Percentiles rank a stretch among this genome's conserved stretches.
Conservation (phyloP, 345 rosid species). For the Populus ilicifolia region DNA sequence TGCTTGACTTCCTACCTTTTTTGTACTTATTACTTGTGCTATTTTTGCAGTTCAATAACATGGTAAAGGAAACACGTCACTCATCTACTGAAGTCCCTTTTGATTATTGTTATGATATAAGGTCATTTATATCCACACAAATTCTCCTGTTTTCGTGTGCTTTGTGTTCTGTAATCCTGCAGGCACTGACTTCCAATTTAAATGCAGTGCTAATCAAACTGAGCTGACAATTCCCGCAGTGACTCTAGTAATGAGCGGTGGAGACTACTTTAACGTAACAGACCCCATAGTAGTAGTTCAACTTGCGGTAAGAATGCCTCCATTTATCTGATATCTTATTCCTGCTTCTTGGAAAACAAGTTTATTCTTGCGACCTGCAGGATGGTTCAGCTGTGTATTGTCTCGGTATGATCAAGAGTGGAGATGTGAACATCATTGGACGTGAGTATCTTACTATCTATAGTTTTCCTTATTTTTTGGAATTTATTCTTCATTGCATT, state of each 20-base stretch:
- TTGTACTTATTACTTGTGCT: constrained; percentile 1
- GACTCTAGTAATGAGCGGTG: constrained; percentile 79
- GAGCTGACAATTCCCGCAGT: constrained; percentile 32
- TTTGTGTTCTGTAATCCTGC: neutral
- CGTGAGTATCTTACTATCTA: constrained; percentile 50
- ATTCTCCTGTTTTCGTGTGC: neutral
- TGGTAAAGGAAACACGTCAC: constrained; percentile 49
- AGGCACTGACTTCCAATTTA: neutral
- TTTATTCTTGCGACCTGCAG: constrained; percentile 37
- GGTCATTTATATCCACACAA: constrained; percentile 36
- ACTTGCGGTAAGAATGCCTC: constrained; percentile 36
- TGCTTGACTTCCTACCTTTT: neutral
- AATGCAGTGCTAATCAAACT: constrained; percentile 12
- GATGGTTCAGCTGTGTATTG: constrained; percentile 42
- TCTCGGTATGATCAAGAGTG: constrained; percentile 66
- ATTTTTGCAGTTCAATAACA: constrained; percentile 60
- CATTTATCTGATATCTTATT: neutral
- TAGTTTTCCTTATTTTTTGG: neutral
- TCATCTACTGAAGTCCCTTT: constrained; percentile 50
- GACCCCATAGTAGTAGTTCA: constrained; percentile 41
- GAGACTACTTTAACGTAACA: constrained; percentile 43
- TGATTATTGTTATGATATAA: constrained; percentile 68
- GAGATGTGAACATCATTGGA: constrained; percentile 71
- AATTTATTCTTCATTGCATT: neutral
- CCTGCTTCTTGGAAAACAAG: constrained; percentile 5